phyloP scores from a whole-genome alignment of 345 rosid species.

The Eucalyptus erythrocorys region DNA sequence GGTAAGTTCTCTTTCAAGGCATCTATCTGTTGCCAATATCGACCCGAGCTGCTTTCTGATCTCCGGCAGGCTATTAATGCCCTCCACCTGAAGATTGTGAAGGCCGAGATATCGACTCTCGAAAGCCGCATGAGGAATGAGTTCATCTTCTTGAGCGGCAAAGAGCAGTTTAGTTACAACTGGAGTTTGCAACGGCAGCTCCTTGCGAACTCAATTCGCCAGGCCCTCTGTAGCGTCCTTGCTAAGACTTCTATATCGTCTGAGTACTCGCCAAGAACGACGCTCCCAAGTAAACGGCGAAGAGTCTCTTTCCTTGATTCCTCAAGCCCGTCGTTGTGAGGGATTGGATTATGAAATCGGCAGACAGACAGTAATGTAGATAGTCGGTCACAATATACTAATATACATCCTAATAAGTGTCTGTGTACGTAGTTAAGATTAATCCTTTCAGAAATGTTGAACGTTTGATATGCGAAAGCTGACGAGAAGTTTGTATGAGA shows the following conservation, averaged over 20 bases:
- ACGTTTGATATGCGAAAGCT: background rate
- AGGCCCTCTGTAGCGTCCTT: conserved; percentile 23
- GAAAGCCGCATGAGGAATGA: conserved; percentile 34
- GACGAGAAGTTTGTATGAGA: background rate
- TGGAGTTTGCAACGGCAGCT: background rate
- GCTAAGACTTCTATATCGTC: conserved; percentile 20
- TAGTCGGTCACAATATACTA: background rate
- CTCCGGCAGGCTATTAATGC: conserved; percentile 32
- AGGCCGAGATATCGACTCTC: conserved; percentile 42
- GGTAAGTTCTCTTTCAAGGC: conserved; percentile 22
- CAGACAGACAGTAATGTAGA: background rate
- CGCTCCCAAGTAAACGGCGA: conserved; percentile 26
- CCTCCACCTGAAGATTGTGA: conserved; percentile 28
- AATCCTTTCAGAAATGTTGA: background rate
- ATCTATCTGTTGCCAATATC: conserved; percentile 43
- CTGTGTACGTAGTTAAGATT: background rate
- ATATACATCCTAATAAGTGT: background rate
- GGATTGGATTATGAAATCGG: background rate
- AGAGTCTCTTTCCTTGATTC: conserved; percentile 27
- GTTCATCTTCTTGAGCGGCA: conserved; percentile 21
- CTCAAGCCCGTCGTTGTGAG: conserved; percentile 23
- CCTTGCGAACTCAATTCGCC: conserved; percentile 16
- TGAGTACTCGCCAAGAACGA: conserved; percentile 22
- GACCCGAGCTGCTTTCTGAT: conserved; percentile 37
- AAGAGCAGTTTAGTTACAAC: background rate